Conservation (phyloP, 176 grass and related monocot genomes). For the Canna indica region DNA sequence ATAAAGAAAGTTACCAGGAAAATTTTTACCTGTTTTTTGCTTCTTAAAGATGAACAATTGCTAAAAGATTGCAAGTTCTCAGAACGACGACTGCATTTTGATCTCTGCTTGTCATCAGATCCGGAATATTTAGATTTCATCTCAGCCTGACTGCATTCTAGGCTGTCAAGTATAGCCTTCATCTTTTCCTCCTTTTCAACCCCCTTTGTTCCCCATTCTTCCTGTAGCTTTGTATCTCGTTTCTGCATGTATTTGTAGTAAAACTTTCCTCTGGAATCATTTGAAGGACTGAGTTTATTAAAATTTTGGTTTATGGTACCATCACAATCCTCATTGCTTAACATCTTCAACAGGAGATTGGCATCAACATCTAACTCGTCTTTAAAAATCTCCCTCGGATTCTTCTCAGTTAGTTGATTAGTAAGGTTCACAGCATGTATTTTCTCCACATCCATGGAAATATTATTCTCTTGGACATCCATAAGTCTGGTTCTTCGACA, state of each 20-base stretch:
- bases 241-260: slow-evolving; percentile 93
- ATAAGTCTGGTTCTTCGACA: slow-evolving; percentile 50
- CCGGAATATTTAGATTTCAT: slow-evolving; percentile 57
- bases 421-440: slow-evolving; percentile 28
- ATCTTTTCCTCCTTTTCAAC: slow-evolving; percentile 72
- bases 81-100: slow-evolving; percentile 24
- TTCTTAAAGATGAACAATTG: slow-evolving; percentile 37
- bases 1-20: not conserved
- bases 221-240: slow-evolving; percentile 82
- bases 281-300: slow-evolving; percentile 44
- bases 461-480: slow-evolving; percentile 36
- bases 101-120: slow-evolving; percentile 33
- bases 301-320: slow-evolving; percentile 36
- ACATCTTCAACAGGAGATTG: slow-evolving; percentile 67
- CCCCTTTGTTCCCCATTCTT: slow-evolving; percentile 62
- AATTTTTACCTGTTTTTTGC: slow-evolving; percentile 27
- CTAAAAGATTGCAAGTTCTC: slow-evolving; percentile 40
- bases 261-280: slow-evolving; percentile 85
- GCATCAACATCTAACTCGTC: slow-evolving; percentile 35
- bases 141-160: slow-evolving; percentile 77
- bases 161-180: slow-evolving; percentile 78
- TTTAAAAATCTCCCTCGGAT: slow-evolving; percentile 33
- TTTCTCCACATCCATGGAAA: slow-evolving; percentile 37
- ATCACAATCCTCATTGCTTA: slow-evolving; percentile 35
- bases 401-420: slow-evolving; percentile 30